A percentile compares a stretch with the other conserved stretches of the same genome.
Evolutionary conservation across 2,329 filamentous ascomycete genomes (phyloP).

Genomic region (Aspergillus costaricaensis): DNA sequence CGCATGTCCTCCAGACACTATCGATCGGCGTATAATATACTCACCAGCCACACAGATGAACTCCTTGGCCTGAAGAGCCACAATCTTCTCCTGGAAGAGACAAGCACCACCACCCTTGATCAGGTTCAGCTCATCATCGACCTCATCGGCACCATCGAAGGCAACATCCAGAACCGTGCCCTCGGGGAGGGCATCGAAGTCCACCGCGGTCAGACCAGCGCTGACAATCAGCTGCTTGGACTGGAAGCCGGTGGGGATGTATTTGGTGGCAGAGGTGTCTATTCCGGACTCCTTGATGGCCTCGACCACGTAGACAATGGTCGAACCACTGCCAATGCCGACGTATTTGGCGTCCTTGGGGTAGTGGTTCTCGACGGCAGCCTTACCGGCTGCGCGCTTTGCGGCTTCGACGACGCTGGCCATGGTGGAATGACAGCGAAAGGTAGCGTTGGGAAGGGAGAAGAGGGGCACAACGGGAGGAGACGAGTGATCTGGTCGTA

Average conservation of each 20-base stretch:
- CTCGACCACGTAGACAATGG: constrained; percentile 68
- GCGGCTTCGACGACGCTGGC: constrained; percentile 54
- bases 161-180: constrained; percentile 75
- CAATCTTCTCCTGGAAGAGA: constrained; percentile 95
- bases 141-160: constrained; percentile 96
- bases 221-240: constrained; percentile 81
- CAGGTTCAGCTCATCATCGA: constrained; percentile 90
- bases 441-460: background rate
- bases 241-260: constrained; percentile 90
- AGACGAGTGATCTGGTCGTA: background rate
- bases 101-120: constrained; percentile 99
- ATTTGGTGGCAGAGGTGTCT: constrained; percentile 65
- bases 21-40: constrained; percentile 25
- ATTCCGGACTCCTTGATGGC: constrained; percentile 57
- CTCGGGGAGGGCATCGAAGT: constrained; percentile 72
- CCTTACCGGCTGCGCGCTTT: constrained; percentile 61
- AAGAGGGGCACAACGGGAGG: constrained; percentile 2
- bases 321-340: constrained; percentile 66
- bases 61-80: constrained; percentile 78
- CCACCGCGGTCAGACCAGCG: constrained; percentile 74
- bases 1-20: background rate
- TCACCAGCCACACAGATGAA: constrained; percentile 84
- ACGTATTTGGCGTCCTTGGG: constrained; percentile 58
- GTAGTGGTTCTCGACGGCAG: constrained; percentile 64
- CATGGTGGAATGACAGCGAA: constrained; percentile 35